Conservation (phyloP, 192 early-diverging fungal genomes). For the Coemansia sp. region DNA sequence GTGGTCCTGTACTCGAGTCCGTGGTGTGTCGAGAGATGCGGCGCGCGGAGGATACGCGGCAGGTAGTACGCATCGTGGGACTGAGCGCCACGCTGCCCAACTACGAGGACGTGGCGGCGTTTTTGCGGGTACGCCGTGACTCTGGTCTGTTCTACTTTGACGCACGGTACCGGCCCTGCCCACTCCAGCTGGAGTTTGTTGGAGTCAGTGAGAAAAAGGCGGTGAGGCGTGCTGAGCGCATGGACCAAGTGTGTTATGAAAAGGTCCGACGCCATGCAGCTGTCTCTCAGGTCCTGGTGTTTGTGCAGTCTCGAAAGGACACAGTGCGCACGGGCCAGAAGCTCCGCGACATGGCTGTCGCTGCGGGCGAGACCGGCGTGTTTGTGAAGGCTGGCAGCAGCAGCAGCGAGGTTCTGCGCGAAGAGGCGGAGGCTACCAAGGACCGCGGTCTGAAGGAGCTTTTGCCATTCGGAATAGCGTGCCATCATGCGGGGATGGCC, state of each 20-base stretch:
- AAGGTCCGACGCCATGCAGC: constrained; percentile 84
- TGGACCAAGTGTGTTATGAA: constrained; percentile 98
- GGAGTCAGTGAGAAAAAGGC: constrained; percentile 97
- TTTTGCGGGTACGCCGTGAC: constrained; percentile 82
- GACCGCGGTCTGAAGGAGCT: constrained; percentile 87
- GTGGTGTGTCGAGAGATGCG: constrained; percentile 87
- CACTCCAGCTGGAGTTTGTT: constrained; percentile 93
- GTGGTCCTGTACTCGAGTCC: constrained; percentile 94
- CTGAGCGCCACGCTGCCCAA: constrained; percentile 95
- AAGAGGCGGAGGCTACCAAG: constrained; percentile 75
- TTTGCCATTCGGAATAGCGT: constrained; percentile 91
- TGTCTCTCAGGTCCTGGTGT: constrained; percentile 89
- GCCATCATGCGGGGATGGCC: constrained; percentile 96
- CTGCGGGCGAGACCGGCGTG: constrained; percentile 78
- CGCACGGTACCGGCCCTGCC: constrained; percentile 87
- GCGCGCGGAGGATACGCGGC: constrained; percentile 85
- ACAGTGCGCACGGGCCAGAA: constrained; percentile 94
- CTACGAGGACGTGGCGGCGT: constrained; percentile 92
- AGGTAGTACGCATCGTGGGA: constrained; percentile 86
- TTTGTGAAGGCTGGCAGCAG: constrained; percentile 82
- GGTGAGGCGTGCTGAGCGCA: constrained; percentile 86
- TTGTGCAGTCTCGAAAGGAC: constrained; percentile 98
- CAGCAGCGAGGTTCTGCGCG: constrained; percentile 78
- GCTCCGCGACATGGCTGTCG: constrained; percentile 89
- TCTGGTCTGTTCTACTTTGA: constrained; percentile 92